These are phyloP conservation scores for Isatis tinctoria DNA, from an alignment of 345 rosid genomes.

Conservation along the genomic window DNA sequence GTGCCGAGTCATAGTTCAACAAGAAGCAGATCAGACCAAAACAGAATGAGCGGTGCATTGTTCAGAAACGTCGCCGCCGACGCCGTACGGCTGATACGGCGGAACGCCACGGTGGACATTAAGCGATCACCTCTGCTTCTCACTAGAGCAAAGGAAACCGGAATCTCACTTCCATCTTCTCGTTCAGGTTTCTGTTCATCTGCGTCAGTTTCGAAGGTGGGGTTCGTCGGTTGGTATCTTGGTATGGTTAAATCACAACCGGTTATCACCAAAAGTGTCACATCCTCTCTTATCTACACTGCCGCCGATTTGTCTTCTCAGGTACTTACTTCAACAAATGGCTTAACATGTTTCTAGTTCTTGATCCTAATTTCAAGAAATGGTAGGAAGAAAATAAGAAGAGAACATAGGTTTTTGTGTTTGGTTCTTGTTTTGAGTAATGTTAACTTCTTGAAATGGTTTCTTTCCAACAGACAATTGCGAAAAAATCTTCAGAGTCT, in stretches of 20 bases:
- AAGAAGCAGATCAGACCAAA: not conserved
- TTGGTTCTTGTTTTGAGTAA: not conserved
- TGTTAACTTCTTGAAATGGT: not conserved
- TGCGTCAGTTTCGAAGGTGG: slow-evolving; percentile 14
- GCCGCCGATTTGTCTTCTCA: slow-evolving; percentile 90
- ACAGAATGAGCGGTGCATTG: not conserved
- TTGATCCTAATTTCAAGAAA: not conserved
- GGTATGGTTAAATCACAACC: slow-evolving; percentile 79
- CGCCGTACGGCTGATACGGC: not conserved
- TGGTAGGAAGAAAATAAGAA: not conserved
- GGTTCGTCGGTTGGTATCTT: slow-evolving; percentile 75
- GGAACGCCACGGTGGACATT: not conserved
- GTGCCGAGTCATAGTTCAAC: too few relatives aligned
- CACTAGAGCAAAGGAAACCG: slow-evolving; percentile 36
- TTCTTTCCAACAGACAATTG: slow-evolving; percentile 36
- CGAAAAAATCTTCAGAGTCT: slow-evolving; percentile 36
- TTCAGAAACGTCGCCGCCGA: not conserved
- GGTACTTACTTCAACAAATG: too few relatives aligned
- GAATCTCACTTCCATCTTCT: slow-evolving; percentile 1
- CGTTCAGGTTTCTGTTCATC: slow-evolving; percentile 21
- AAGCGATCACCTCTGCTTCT: slow-evolving; percentile 23
- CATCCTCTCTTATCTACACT: slow-evolving; percentile 54
- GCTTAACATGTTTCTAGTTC: too few relatives aligned
- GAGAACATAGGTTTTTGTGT: not conserved
- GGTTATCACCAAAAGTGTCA: slow-evolving; percentile 64